phyloP scores from a whole-genome alignment of 495 filamentous ascomycete genomes.

The Clohesyomyces aquaticus region DNA sequence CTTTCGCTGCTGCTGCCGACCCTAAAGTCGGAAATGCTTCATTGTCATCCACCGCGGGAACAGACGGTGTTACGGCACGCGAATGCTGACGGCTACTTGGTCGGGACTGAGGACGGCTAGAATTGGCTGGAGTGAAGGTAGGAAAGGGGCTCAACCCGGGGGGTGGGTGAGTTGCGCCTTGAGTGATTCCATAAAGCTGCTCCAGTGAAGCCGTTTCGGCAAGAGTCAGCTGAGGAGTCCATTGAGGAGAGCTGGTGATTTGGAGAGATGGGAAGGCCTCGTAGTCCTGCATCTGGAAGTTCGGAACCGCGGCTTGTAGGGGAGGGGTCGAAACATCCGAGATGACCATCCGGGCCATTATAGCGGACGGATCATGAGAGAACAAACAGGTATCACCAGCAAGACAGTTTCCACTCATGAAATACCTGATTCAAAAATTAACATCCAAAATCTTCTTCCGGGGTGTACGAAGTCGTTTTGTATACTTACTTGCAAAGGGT shows the following conservation, averaged over 20 bases:
- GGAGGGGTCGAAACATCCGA: slow-evolving; percentile 59
- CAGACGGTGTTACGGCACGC: slow-evolving; percentile 65
- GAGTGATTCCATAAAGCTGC: slow-evolving; percentile 35
- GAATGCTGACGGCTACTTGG: slow-evolving; percentile 84
- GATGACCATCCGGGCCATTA: slow-evolving; percentile 50
- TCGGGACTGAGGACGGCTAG: slow-evolving; percentile 74
- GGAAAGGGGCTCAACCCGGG: slow-evolving; percentile 60
- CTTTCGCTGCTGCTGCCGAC: slow-evolving; percentile 69
- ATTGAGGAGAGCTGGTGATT: slow-evolving; percentile 55
- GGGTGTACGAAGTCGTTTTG: background rate
- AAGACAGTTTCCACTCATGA: slow-evolving; percentile 94
- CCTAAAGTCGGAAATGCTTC: slow-evolving; percentile 96
- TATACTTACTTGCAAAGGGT: slow-evolving; percentile 94
- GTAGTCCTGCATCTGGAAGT: slow-evolving; percentile 84
- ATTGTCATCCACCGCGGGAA: slow-evolving; percentile 85
- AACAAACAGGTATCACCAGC: slow-evolving; percentile 95
- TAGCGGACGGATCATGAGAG: slow-evolving; percentile 84
- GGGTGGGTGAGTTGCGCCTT: slow-evolving; percentile 56
- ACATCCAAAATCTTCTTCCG: slow-evolving; percentile 41
- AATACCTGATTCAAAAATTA: slow-evolving; percentile 65
- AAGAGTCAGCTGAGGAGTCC: slow-evolving; percentile 50
- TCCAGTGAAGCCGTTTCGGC: slow-evolving; percentile 55
- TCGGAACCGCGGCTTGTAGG: slow-evolving; percentile 56
- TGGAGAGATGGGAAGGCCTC: slow-evolving; percentile 87
- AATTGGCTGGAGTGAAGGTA: slow-evolving; percentile 35